Percentiles rank a stretch among this genome's conserved stretches.
phyloP scores from a whole-genome alignment of 2,329 filamentous ascomycete species.

The Epichloe gansuensis region DNA sequence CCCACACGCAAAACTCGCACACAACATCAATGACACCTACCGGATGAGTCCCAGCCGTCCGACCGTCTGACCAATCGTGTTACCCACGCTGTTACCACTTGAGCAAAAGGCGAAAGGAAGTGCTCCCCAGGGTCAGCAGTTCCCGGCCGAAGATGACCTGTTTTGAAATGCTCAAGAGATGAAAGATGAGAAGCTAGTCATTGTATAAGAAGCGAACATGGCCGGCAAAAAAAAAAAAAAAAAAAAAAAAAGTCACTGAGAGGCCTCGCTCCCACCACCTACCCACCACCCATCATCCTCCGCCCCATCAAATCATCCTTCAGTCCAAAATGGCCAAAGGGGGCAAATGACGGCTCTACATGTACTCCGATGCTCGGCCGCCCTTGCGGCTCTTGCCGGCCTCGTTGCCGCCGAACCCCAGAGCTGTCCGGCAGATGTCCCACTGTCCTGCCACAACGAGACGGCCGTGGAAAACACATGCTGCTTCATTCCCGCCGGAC shows the following conservation, averaged over 20 bases:
- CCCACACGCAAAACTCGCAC: no score
- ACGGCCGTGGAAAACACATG: slow-evolving; percentile 50
- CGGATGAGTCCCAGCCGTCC: not conserved
- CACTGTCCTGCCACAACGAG: slow-evolving; percentile 52
- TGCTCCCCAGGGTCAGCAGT: not conserved
- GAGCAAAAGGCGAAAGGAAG: not conserved
- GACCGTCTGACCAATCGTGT: not conserved
- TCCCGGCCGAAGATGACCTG: not conserved
- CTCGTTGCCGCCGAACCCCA: slow-evolving; percentile 3
- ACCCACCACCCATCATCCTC: no score
- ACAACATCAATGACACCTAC: not conserved
- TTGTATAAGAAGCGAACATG: not conserved
- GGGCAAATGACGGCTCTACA: no score
- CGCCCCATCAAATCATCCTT: no score
- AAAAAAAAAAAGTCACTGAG: not conserved
- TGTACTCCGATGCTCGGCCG: slow-evolving; percentile 5
- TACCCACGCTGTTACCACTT: not conserved
- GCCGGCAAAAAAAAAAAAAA: not conserved
- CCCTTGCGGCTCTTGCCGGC: slow-evolving; percentile 9
- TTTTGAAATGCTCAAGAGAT: no score
- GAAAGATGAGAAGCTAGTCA: no score
- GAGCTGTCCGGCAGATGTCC: slow-evolving; percentile 21
- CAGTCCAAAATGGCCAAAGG: no score
- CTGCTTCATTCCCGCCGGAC: slow-evolving; percentile 61
- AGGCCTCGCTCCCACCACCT: slow-evolving; percentile 1